These are phyloP conservation scores for Syzygium syzygioides DNA, from an alignment of 441 rosid species.

Conservation along the genomic window DNA sequence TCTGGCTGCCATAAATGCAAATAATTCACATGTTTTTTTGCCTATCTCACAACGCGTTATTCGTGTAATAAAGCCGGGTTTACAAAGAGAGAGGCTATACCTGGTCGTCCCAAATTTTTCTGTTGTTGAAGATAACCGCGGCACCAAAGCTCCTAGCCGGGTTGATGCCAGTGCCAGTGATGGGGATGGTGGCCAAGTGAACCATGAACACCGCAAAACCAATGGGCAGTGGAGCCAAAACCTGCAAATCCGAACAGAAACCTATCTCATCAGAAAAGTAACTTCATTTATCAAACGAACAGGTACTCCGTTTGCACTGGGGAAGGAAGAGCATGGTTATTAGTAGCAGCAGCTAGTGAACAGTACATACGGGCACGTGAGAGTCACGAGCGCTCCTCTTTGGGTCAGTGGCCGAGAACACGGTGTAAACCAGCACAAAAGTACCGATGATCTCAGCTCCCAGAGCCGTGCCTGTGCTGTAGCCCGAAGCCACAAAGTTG, in stretches of 20 bases:
- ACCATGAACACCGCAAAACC: slow-evolving; percentile 90
- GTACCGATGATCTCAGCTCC: slow-evolving; percentile 77
- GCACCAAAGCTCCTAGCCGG: slow-evolving; percentile 94
- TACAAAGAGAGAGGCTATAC: slow-evolving; percentile 9
- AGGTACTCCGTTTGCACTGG: not conserved
- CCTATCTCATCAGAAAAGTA: not conserved
- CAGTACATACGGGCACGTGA: slow-evolving; percentile 54
- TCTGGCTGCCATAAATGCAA: not conserved
- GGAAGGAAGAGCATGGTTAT: not conserved
- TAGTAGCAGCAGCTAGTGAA: not conserved
- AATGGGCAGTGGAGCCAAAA: slow-evolving; percentile 81
- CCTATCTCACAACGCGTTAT: not conserved
- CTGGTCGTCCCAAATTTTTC: slow-evolving; percentile 66
- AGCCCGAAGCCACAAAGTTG: slow-evolving; percentile 45
- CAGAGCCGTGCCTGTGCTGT: slow-evolving; percentile 60
- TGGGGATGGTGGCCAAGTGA: slow-evolving; percentile 85
- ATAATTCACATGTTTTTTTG: not conserved
- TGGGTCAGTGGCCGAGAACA: slow-evolving; percentile 89
- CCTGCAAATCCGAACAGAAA: slow-evolving; percentile 15
- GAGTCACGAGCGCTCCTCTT: slow-evolving; percentile 87
- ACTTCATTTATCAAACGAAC: slow-evolving; percentile 18
- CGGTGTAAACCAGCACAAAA: slow-evolving; percentile 63
- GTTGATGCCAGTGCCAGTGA: slow-evolving; percentile 93
- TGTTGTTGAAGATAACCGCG: slow-evolving; percentile 61
- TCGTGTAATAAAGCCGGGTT: not conserved